Evolutionary conservation across 305 asterid genomes (phyloP).

Genomic region (Rubia tinctorum): DNA sequence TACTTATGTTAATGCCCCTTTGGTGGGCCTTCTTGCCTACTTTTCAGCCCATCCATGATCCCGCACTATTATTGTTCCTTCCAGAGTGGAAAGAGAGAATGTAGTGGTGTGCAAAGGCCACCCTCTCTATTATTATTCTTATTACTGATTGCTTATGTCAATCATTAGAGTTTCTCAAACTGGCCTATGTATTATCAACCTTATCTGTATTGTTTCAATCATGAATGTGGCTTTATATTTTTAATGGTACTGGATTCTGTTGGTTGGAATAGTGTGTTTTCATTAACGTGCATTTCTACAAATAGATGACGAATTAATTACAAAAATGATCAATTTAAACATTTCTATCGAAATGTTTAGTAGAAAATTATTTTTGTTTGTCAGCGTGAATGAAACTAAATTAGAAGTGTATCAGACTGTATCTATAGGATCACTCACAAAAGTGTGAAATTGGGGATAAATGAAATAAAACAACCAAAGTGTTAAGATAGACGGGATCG

Average conservation of each 20-base stretch:
- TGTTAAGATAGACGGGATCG: no score
- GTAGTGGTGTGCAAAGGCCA: constrained; percentile 81
- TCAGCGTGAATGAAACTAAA: no score
- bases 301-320: no score
- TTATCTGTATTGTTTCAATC: background rate
- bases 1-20: constrained; percentile 76
- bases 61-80: background rate
- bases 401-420: no score
- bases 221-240: background rate
- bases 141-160: background rate
- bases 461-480: no score
- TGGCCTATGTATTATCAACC: background rate
- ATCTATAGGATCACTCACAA: no score
- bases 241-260: background rate
- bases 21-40: constrained; percentile 74
- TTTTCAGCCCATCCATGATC: constrained; percentile 62
- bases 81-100: constrained; percentile 11
- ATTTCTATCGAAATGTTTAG: no score
- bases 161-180: background rate
- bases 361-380: no score
- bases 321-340: no score
- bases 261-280: background rate
- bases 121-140: constrained; percentile 41
- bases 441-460: no score
- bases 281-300: no score